phyloP scores from a whole-genome alignment of 1,139 yeast species.

The Pichia sp. region DNA sequence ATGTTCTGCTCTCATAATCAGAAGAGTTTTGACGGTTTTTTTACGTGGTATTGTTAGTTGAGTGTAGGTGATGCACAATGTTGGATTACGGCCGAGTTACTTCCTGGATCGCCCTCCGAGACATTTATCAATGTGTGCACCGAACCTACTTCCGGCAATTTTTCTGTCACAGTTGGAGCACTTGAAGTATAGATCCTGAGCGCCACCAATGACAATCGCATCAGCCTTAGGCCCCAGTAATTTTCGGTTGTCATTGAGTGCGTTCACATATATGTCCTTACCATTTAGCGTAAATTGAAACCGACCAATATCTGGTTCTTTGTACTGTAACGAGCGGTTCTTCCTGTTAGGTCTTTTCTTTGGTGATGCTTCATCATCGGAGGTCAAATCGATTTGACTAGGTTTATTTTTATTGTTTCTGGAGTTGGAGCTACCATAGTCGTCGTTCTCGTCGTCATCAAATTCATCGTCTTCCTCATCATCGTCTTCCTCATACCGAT shows the following conservation, averaged over 20 bases:
- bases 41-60: too few relatives aligned
- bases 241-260: constrained; percentile 11
- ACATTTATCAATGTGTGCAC: constrained; percentile 88
- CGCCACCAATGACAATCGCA: constrained; percentile 13
- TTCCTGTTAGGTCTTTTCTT: neutral
- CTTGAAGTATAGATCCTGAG: constrained; percentile 46
- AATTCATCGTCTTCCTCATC: neutral
- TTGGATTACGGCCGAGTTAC: too few relatives aligned
- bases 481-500: too few relatives aligned
- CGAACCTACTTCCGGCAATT: constrained; percentile 87
- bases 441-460: neutral
- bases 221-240: constrained; percentile 11
- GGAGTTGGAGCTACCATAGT: neutral
- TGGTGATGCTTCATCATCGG: neutral
- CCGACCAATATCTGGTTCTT: constrained; percentile 25
- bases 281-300: constrained; percentile 28
- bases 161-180: constrained; percentile 81
- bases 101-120: constrained; percentile 52
- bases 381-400: neutral
- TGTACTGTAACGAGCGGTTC: too few relatives aligned
- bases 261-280: constrained; percentile 43
- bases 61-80: too few relatives aligned
- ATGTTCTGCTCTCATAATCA: neutral
- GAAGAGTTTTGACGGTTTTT: neutral
- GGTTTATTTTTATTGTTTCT: neutral